Conservation (phyloP, 257 asterid genomes). For the Rehmannia glutinosa region DNA sequence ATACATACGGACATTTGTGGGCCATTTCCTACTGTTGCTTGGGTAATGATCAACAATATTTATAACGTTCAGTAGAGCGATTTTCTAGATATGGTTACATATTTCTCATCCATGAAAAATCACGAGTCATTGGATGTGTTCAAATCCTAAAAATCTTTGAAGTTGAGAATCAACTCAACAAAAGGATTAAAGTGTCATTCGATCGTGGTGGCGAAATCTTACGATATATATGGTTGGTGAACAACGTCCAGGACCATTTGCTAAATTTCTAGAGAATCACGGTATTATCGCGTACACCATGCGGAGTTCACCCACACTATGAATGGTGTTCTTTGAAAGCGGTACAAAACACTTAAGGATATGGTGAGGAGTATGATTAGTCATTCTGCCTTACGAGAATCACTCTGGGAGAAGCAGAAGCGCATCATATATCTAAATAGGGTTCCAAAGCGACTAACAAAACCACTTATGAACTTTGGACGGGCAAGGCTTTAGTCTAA, state of each 20-base stretch:
- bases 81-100: too few relatives aligned
- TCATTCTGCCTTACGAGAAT: background rate
- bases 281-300: too few relatives aligned
- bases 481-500: background rate
- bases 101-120: too few relatives aligned
- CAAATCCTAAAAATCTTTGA: too few relatives aligned
- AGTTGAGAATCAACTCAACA: background rate
- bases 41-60: background rate
- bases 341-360: background rate
- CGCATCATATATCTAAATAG: background rate
- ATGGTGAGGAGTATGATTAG: background rate
- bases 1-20: background rate
- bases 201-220: background rate
- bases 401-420: background rate
- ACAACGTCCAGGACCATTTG: background rate
- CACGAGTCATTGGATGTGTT: too few relatives aligned
- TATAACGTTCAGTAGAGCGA: too few relatives aligned
- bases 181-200: background rate
- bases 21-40: background rate
- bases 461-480: background rate
- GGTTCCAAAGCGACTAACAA: background rate
- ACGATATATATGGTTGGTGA: background rate
- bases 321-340: background rate
- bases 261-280: background rate
- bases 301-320: background rate